Conservation (phyloP, 192 early-diverging fungal species). For the Coemansia sp. region DNA sequence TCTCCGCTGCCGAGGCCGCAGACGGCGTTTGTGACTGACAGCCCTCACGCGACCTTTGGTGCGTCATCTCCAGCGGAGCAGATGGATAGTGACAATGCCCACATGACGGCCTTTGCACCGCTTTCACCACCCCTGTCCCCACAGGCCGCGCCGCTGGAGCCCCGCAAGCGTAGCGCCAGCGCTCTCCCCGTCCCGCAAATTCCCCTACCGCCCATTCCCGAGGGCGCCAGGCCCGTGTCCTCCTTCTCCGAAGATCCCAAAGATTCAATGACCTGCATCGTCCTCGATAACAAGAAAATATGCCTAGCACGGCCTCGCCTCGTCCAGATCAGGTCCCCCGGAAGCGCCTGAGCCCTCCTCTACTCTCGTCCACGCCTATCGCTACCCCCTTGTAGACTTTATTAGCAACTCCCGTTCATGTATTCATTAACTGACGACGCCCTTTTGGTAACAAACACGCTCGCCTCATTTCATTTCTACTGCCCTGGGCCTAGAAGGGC, state of each 20-base stretch:
- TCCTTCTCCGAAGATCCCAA: neutral
- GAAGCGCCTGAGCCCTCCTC: neutral
- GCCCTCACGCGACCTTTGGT: too few relatives aligned
- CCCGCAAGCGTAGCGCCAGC: neutral
- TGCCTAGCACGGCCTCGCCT: slow-evolving; percentile 37
- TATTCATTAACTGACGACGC: too few relatives aligned
- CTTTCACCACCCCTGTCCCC: slow-evolving; percentile 12
- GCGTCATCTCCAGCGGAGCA: neutral
- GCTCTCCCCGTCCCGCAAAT: slow-evolving; percentile 4
- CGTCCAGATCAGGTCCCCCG: slow-evolving; percentile 9
- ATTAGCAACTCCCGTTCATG: too few relatives aligned
- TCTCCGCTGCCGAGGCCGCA: neutral
- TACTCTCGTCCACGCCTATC: neutral
- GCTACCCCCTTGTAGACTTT: neutral
- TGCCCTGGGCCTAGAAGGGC: too few relatives aligned
- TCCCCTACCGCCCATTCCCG: neutral
- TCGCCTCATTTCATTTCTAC: too few relatives aligned
- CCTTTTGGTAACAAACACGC: too few relatives aligned
- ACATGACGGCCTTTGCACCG: neutral
- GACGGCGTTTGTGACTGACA: too few relatives aligned
- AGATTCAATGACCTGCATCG: slow-evolving; percentile 10
- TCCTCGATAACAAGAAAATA: slow-evolving; percentile 37
- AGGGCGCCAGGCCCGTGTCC: neutral
- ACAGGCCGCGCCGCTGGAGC: neutral
- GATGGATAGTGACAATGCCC: neutral